phyloP scores from a whole-genome alignment of 208 protist species.

The Trypanosoma mega region DNA sequence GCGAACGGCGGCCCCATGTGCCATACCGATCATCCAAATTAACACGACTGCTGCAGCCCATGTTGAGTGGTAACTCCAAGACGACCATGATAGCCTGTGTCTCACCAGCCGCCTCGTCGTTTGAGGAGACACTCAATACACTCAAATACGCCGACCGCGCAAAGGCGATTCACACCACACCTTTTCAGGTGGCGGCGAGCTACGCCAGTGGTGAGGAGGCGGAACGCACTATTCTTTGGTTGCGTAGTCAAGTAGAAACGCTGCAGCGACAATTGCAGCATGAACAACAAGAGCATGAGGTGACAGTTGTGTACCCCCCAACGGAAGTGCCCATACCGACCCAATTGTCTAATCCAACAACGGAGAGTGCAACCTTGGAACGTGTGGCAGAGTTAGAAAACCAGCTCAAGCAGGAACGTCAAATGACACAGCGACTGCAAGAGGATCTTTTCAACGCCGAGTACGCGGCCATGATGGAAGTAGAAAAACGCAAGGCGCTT shows the following conservation, averaged over 20 bases:
- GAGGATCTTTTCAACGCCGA: conserved; percentile 84
- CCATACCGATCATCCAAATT: conserved; percentile 95
- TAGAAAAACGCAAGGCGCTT: conserved; percentile 67
- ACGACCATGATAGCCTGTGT: conserved; percentile 96
- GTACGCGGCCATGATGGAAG: conserved; percentile 79
- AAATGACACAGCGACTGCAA: conserved; percentile 62
- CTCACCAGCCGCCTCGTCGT: conserved; percentile 77
- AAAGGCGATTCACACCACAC: conserved; percentile 91
- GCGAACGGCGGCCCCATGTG: conserved; percentile 80
- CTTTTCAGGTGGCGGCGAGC: conserved; percentile 46
- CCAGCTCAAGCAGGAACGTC: conserved; percentile 45
- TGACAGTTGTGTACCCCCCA: background rate
- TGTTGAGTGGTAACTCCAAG: conserved; percentile 87
- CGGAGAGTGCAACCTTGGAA: background rate
- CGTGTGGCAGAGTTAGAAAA: conserved; percentile 20
- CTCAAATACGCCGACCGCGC: conserved; percentile 96
- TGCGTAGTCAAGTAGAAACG: conserved; percentile 66
- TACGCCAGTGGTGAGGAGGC: conserved; percentile 35
- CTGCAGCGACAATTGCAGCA: conserved; percentile 36
- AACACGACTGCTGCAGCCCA: conserved; percentile 93
- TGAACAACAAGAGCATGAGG: background rate
- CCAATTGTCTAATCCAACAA: background rate
- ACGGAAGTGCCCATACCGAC: background rate
- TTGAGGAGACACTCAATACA: conserved; percentile 96
- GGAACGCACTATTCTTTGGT: conserved; percentile 51